These are phyloP conservation scores for Mycena olivaceomarginata DNA, from an alignment of 768 basidiomycete genomes.

Conservation along the genomic window DNA sequence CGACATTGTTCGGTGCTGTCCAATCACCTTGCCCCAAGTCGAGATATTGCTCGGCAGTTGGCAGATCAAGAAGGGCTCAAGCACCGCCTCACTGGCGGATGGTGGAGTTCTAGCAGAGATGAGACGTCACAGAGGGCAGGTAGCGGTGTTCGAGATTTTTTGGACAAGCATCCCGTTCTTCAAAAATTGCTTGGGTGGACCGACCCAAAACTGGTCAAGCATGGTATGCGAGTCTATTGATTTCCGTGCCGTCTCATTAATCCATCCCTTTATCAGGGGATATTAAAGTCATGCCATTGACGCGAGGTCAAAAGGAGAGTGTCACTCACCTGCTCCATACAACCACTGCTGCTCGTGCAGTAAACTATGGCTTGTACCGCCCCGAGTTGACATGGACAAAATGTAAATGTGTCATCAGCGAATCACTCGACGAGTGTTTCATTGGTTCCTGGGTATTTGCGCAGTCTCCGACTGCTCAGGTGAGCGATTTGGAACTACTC, in stretches of 20 bases:
- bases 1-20: constrained; percentile 4
- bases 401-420: not conserved
- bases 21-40: constrained; percentile 16
- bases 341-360: not conserved
- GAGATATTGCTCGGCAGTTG: not conserved
- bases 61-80: not conserved
- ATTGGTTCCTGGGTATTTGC: not conserved
- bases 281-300: not conserved
- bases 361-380: not conserved
- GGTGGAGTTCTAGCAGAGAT: not conserved
- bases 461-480: not conserved
- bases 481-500: not conserved
- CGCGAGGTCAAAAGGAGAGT: not conserved
- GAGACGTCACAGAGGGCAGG: not conserved
- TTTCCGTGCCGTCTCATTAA: not conserved
- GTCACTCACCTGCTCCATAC: not conserved
- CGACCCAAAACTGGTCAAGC: not conserved
- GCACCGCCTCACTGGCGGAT: constrained; percentile 13
- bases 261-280: not conserved
- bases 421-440: constrained; percentile 9
- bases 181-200: constrained; percentile 12
- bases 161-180: not conserved
- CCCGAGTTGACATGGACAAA: not conserved
- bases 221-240: not conserved
- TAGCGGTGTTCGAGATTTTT: not conserved